Base-by-base conservation (phyloP, 371 early-diverging fungal genomes). In the Mortierella sp. region DNA sequence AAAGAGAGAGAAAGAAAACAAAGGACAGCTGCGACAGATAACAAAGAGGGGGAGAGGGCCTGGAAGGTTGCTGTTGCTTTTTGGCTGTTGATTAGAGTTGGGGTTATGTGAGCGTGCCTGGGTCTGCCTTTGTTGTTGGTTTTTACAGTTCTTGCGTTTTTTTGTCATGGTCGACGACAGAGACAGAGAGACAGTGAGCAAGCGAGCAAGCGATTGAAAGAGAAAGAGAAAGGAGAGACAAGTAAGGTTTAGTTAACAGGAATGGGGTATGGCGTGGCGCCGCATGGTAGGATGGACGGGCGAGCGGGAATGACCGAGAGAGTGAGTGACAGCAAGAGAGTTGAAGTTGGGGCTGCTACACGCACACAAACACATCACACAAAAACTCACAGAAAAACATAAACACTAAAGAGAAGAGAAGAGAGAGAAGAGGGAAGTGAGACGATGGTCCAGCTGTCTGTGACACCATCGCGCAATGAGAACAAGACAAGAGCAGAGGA, bases 381-480 rank as follows among this genome's bases (percentile, higher is more conserved):
- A 50, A 16, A 50, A n/a, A n/a, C n/a, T 16, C 50, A 50, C 50
- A 50, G 50, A 50, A 14, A 50, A 50, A 28, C 57, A 28, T 57
- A 37, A 34, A 37, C 24, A 34, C 16, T 8, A 57, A 57, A 9
- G 24, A 21, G 10, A 13, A 57, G 13, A 57, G 57, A 13, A 28
- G 31, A 54, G 57, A 28, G 3, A 28, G 16, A 4, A 4, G 6
- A 64, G 21, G 37, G 64, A 21, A 64, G 64, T 16, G 61, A 61
- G 61, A 34, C 21, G 16, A 61, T 14, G 59, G 6, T 26, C 34
- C 34, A 24, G 24, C 9, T 67, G 24, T 67, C 37, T 67, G 67
- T 67, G 37, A 67, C 67, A 67, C 67, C 67, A 67, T 40, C 40
- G 43, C 37, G 67, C 40, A 67, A 61, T 34, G 34, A 61, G 34